Percentiles rank a stretch among this genome's conserved stretches.
These are phyloP conservation scores for Lachancea cidri DNA, from an alignment of 805 yeast genomes.

Conservation along the genomic window DNA sequence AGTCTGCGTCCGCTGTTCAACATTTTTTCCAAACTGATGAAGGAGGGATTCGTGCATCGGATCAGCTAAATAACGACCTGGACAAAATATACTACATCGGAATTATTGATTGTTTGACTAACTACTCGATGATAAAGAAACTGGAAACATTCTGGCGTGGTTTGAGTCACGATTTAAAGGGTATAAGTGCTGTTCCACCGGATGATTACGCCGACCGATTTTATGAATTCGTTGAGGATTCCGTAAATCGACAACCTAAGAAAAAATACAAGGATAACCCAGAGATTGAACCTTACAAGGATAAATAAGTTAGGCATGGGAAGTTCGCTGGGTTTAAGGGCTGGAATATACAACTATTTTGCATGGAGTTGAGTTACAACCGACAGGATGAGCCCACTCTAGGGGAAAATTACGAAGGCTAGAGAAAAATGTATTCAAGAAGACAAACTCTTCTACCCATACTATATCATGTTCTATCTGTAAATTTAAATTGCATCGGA, in stretches of 20 bases:
- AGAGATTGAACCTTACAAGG: constrained; percentile 15
- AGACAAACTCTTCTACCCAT: too few relatives aligned
- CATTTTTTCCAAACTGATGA: constrained; percentile 65
- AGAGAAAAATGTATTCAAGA: too few relatives aligned
- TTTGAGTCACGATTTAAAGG: constrained; percentile 57
- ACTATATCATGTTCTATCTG: too few relatives aligned
- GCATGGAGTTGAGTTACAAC: too few relatives aligned
- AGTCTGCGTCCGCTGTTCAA: constrained; percentile 15
- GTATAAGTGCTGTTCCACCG: constrained; percentile 88
- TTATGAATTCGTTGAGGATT: constrained; percentile 54
- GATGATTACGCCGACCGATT: constrained; percentile 86
- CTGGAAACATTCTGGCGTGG: constrained; percentile 85
- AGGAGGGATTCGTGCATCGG: constrained; percentile 79
- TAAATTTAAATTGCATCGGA: too few relatives aligned
- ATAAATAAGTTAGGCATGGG: constrained; percentile 4
- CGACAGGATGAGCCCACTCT: too few relatives aligned
- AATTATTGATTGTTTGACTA: constrained; percentile 88
- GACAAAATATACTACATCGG: constrained; percentile 82
- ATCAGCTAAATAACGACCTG: constrained; percentile 44
- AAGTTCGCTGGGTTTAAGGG: too few relatives aligned
- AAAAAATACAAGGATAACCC: constrained; percentile 25
- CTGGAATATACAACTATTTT: too few relatives aligned
- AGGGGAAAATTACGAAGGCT: too few relatives aligned
- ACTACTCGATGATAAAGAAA: constrained; percentile 65
- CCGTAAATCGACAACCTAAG: constrained; percentile 30